A percentile compares a stretch with the other conserved stretches of the same genome.
phyloP scores from a whole-genome alignment of 2,329 filamentous ascomycete genomes.

The Neobulgaria alba region DNA sequence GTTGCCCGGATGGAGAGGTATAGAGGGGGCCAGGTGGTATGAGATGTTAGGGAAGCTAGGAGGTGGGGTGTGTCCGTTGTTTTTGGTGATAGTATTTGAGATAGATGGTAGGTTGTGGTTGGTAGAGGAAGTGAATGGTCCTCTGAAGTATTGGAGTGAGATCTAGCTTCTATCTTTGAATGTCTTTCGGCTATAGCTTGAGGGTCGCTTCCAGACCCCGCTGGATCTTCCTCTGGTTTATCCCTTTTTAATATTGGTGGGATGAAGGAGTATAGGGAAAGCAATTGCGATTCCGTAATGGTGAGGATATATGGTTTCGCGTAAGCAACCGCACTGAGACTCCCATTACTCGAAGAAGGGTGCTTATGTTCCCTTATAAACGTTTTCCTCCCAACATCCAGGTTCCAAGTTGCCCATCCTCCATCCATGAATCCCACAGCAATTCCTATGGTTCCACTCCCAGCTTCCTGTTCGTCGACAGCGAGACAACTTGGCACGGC shows the following conservation, averaged over 20 bases:
- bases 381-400: slow-evolving; percentile 37
- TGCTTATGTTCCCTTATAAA: slow-evolving; percentile 19
- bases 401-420: slow-evolving; percentile 59
- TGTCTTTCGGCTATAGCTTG: not conserved
- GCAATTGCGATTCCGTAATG: slow-evolving; percentile 62
- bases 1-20: slow-evolving; percentile 74
- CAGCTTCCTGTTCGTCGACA: slow-evolving; percentile 45
- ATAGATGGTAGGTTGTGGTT: not conserved
- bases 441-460: slow-evolving; percentile 45
- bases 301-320: slow-evolving; percentile 70
- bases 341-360: slow-evolving; percentile 22
- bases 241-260: slow-evolving; percentile 24
- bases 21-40: slow-evolving; percentile 68
- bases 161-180: slow-evolving; percentile 5
- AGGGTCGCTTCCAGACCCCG: not conserved
- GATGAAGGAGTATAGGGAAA: slow-evolving; percentile 67
- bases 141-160: not conserved
- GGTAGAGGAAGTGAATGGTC: not conserved
- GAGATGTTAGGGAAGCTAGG: slow-evolving; percentile 71
- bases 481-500: slow-evolving; percentile 53
- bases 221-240: slow-evolving; percentile 8
- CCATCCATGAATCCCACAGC: slow-evolving; percentile 65
- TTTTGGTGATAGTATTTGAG: not conserved
- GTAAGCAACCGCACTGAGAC: slow-evolving; percentile 62
- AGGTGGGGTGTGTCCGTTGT: slow-evolving; percentile 33